Evolutionary conservation across 2,329 filamentous ascomycete genomes (phyloP).

Genomic region (Hirsutella thompsonii): DNA sequence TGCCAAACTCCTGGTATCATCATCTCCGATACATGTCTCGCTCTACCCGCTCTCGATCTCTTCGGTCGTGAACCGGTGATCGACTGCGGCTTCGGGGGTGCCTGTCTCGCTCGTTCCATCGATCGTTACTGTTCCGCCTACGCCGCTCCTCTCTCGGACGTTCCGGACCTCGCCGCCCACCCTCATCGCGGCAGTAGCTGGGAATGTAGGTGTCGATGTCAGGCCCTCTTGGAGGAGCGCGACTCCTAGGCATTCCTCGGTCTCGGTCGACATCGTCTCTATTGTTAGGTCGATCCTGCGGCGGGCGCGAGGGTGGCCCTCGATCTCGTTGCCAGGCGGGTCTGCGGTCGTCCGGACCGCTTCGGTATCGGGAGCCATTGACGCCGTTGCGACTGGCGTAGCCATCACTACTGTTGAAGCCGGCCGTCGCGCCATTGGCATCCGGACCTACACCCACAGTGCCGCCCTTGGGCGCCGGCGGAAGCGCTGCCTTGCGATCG

Average conservation of each 20-base stretch:
- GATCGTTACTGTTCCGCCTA: constrained; percentile 20
- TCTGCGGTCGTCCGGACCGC: constrained; percentile 26
- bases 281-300: constrained; percentile 19
- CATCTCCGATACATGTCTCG: constrained; percentile 37
- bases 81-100: constrained; percentile 26
- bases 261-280: constrained; percentile 26
- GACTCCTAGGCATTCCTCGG: constrained; percentile 20
- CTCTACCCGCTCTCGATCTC: constrained; percentile 31
- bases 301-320: constrained; percentile 35
- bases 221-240: constrained; percentile 15
- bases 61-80: constrained; percentile 23
- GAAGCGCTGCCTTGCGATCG: constrained; percentile 69
- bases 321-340: constrained; percentile 44
- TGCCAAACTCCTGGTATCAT: constrained; percentile 9
- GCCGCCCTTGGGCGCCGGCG: constrained; percentile 83
- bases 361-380: constrained; percentile 31
- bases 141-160: constrained; percentile 19
- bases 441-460: constrained; percentile 67
- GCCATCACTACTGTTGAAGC: constrained; percentile 38
- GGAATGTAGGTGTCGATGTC: constrained; percentile 40
- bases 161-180: constrained; percentile 21
- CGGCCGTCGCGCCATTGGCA: constrained; percentile 30
- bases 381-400: constrained; percentile 35
- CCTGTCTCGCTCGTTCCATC: constrained; percentile 27
- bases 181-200: constrained; percentile 26